Base-by-base conservation (phyloP, 1,284 basidiomycete genomes). In the Ustilago xerochloae region DNA sequence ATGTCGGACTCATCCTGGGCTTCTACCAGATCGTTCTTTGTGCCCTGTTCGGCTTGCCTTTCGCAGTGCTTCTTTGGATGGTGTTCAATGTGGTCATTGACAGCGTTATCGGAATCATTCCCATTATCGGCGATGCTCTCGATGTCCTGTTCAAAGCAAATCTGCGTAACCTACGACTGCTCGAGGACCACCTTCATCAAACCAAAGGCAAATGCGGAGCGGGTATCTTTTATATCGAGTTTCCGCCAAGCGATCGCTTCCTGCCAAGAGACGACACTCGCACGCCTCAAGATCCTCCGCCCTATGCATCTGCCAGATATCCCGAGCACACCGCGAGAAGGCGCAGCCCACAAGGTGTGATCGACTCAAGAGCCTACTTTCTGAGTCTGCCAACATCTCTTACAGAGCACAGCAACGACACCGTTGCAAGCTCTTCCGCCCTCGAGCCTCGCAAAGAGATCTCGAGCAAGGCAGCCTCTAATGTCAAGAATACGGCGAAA, bases 101-200 rank as follows among this genome's bases (percentile, higher is more conserved):
- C 66, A 63, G 64, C 38, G 30, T 79, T 15, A 46, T 84, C 6
- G 83, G 83, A 4, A 54, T 83, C n/a, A 57, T 84, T 13, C 82
- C 83, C 33, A n/a, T 84, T 15, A 54, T 84, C 15, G 83, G 83
- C 4, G 82, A 84, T 57, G 58, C 78, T 4, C 63, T 82, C 16
- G 82, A 84, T 49, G 77, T 84, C 6, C 63, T 81, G 7, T 84
- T 83, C 69, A 82, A 83, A 55, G 75, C 80, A 8, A 84, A 83
- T 43, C 49, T 82, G 30, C 60, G 81, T 22, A 83, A 83, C 36
- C 55, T 83, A 26, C 68, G 65, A 12, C 46, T 80, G 33, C 57
- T 83, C 36, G 81, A 83, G 47, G 72, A 78, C 22, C 80, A 81
- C 61, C 62, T 83, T 32, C 51, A 78, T 32, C 54, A 68, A 9